These are phyloP conservation scores for Periconia sp. DNA, from an alignment of 2,329 filamentous ascomycete genomes.

Conservation along the genomic window DNA sequence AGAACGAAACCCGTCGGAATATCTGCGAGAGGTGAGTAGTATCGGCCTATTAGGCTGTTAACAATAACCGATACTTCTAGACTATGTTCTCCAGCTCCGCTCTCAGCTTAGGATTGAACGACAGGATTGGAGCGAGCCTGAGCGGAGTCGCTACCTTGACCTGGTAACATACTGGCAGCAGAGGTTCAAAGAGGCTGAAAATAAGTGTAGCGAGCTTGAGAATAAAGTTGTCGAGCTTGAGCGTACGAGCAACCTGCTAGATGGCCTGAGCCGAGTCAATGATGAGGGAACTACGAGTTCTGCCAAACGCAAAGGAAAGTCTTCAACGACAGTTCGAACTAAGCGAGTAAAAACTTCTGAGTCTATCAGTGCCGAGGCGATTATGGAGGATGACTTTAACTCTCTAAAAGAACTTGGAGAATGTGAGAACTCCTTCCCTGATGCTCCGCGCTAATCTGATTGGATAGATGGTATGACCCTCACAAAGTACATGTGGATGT, in stretches of 20 bases:
- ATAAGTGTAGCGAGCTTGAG: slow-evolving; percentile 28
- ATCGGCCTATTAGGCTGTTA: background rate
- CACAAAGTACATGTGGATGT: slow-evolving; percentile 33
- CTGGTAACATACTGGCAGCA: slow-evolving; percentile 48
- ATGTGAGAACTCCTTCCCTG: slow-evolving; percentile 14
- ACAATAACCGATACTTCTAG: slow-evolving; percentile 22
- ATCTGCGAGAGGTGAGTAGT: slow-evolving; percentile 37
- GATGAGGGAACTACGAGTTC: slow-evolving; percentile 4
- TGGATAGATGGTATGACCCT: slow-evolving; percentile 26
- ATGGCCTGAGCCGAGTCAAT: background rate
- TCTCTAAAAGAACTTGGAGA: slow-evolving; percentile 33
- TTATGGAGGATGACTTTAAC: slow-evolving; percentile 32
- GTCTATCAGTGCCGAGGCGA: slow-evolving; percentile 21
- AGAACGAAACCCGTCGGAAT: slow-evolving; percentile 44
- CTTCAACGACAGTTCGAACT: slow-evolving; percentile 12
- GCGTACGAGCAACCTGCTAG: slow-evolving; percentile 30
- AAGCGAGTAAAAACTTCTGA: slow-evolving; percentile 13
- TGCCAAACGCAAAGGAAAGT: slow-evolving; percentile 27
- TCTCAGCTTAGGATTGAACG: slow-evolving; percentile 36
- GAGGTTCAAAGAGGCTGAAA: slow-evolving; percentile 27
- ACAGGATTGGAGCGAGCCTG: slow-evolving; percentile 24
- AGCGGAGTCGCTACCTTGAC: slow-evolving; percentile 45
- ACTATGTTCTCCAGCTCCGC: slow-evolving; percentile 43
- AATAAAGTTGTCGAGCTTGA: slow-evolving; percentile 32
- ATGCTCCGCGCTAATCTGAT: slow-evolving; percentile 9